Conservation (phyloP, 2,329 filamentous ascomycete genomes). For the Eurotiales sp. region DNA sequence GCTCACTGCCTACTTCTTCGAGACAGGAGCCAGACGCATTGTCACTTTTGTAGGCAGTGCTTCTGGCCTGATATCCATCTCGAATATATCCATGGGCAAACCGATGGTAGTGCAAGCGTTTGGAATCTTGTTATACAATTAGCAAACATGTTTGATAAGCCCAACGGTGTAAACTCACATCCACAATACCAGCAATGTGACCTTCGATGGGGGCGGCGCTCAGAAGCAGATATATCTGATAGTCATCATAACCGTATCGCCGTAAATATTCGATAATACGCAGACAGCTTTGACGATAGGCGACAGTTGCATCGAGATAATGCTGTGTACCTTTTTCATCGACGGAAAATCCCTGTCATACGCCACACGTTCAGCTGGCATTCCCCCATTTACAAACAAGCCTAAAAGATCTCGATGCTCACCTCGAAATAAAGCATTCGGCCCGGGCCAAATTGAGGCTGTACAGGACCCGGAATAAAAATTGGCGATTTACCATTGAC, state of each 20-base stretch:
- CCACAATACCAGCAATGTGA: slow-evolving; percentile 83
- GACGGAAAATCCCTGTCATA: slow-evolving; percentile 69
- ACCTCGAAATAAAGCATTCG: slow-evolving; percentile 75
- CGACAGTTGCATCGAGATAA: slow-evolving; percentile 80
- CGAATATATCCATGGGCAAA: slow-evolving; percentile 88
- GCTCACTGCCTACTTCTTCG: background rate
- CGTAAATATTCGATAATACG: slow-evolving; percentile 75
- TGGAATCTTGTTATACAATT: slow-evolving; percentile 52
- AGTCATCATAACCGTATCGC: slow-evolving; percentile 64
- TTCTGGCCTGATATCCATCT: slow-evolving; percentile 80
- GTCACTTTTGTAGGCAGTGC: slow-evolving; percentile 53
- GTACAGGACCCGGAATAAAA: slow-evolving; percentile 80
- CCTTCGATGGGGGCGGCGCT: slow-evolving; percentile 85
- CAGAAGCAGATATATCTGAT: slow-evolving; percentile 82
- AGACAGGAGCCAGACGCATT: slow-evolving; percentile 23
- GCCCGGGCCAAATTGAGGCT: slow-evolving; percentile 81
- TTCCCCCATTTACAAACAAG: background rate
- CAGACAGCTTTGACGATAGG: slow-evolving; percentile 77
- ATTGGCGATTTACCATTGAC: slow-evolving; percentile 64
- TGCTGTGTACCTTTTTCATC: slow-evolving; percentile 87
- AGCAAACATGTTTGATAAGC: background rate
- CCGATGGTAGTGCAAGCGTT: slow-evolving; percentile 89
- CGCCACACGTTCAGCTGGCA: background rate
- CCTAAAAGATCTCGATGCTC: background rate
- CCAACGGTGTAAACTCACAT: slow-evolving; percentile 35